phyloP scores from a whole-genome alignment of 1,284 basidiomycete genomes.

The Cutaneotrichosporon sp. region DNA sequence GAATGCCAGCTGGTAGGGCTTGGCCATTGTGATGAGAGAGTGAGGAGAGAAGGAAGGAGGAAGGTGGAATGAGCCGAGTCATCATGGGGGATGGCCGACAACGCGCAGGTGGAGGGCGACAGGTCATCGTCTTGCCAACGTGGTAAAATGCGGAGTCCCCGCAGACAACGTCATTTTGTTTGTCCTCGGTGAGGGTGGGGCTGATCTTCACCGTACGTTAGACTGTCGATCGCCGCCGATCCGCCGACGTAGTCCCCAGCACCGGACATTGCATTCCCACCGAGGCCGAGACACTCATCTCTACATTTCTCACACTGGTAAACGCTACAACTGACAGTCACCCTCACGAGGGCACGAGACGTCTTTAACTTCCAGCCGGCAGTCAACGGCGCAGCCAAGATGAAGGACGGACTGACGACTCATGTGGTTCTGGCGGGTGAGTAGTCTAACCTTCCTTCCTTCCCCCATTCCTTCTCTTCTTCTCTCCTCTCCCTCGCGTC shows the following conservation, averaged over 20 bases:
- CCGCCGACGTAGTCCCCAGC: not conserved
- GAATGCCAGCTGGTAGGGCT: constrained; percentile 73
- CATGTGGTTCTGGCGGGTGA: constrained; percentile 3
- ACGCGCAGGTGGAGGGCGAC: constrained; percentile 11
- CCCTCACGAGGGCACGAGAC: not conserved
- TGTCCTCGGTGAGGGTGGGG: not conserved
- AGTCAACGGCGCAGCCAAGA: no score
- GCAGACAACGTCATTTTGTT: not conserved
- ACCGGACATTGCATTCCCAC: not conserved
- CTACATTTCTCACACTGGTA: no score
- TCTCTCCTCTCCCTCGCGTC: not conserved
- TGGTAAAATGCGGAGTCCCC: constrained; percentile 1
- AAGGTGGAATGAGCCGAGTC: not conserved
- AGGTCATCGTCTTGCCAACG: constrained; percentile 6
- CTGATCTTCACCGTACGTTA: no score
- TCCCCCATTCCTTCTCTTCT: no score
- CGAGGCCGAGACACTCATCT: no score
- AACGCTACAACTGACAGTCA: not conserved
- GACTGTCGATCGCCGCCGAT: no score
- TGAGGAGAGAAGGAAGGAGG: no score
- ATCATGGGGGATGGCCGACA: not conserved
- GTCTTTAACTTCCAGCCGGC: no score
- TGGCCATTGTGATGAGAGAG: constrained; percentile 13
- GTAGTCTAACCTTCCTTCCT: no score
- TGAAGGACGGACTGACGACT: constrained; percentile 11